Base-by-base conservation (phyloP, 106 monocot species). In the Allium sativum region DNA sequence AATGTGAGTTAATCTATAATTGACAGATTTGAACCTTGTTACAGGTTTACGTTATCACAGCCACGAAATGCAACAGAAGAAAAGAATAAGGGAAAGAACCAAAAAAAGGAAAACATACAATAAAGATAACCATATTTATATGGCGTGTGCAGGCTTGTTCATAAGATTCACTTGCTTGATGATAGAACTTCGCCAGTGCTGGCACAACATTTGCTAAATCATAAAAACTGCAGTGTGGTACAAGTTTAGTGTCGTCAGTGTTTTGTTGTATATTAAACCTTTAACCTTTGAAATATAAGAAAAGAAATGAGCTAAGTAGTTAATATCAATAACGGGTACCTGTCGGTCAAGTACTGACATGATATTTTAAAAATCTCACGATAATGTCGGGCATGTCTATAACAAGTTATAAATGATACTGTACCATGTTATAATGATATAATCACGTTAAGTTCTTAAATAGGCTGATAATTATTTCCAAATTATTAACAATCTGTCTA, bases 131-230 rank as follows among this genome's bases (percentile, higher is more conserved):
- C 74, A 81, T 79, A 70, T 65, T 84, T 54, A 92, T 83, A 67
- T 92, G 92, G 47, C 82, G 79, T 45, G 85, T 78, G 71, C 92
- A 98, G 64, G 98, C 98, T 47, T 92, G 98, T 66, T 98, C 92
- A 71, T 98, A 98, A 40, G 82, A 72, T 79, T 92, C 98, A 75
- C 98, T 98, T 41, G 98, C 98, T 78, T 88, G 91, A 74, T 88
- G 91, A 68, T 98, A 98, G 50, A 85, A 98, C 45, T 91, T 98
- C 47, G 91, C 92, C 67, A 98, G 80, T 52, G 85, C 81, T 42
- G 92, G 80, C 21, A 98, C 91, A 14, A 82, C 75, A 79, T 92
- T 91, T 42, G 98, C 98, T 52, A 98, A 80, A 67, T 98, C 98
- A 76, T 98, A 98, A 31, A 98, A 74, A 62, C 98, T 91, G 79